Evolutionary conservation across 2,329 filamentous ascomycete genomes (phyloP), one percentile per base, ranked within the genome.

Genomic region (Talaromyces amestolkiae): DNA sequence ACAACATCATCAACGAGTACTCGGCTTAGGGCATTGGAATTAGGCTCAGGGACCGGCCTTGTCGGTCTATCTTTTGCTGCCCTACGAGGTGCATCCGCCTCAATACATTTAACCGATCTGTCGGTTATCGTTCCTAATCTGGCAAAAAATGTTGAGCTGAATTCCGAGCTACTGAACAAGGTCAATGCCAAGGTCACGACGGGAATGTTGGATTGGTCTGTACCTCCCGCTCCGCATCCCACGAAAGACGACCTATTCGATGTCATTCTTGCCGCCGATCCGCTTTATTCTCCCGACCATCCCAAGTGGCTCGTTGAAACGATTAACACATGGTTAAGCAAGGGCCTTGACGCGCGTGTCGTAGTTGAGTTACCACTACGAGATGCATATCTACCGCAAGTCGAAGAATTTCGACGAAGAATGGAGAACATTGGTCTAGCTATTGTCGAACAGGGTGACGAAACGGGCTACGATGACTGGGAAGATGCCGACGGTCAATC

Each of bases 21-120:
- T 3, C 71, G 72, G 1, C 68, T 78, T 19, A 75, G 76, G 33
- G 80, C 85, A 6, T 83, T 98, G 9, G 94, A 98, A 75, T 84
- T 98, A 1, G 95, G 94, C 3, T 89, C 94, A 0, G 94, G 95
- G 0, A 98, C 94, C 0, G 94, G 94, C 0, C 84, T 99, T n/a
- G 86, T 97, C 10, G 95, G 95, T 0, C 82, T 98, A 51, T 90
- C 93, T 1, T 92, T 93, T 27, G 92, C 93, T 8, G 87, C 87
- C 15, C 81, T 92, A 27, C 90, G 91, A 81, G 75, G 76, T 22
- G 67, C 72, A 4, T 74, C 75, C 51, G 84, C 85, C 0, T 79
- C 85, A 19, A 89, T 96, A 4, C 80, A 90, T 10, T 82, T 97
- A 61, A 97, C 91, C 41, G 95, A 98, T 74, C 80, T 98, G 33